These are phyloP conservation scores for Setaria viridis DNA, from an alignment of 202 grass and related monocot genomes.

Conservation along the genomic window DNA sequence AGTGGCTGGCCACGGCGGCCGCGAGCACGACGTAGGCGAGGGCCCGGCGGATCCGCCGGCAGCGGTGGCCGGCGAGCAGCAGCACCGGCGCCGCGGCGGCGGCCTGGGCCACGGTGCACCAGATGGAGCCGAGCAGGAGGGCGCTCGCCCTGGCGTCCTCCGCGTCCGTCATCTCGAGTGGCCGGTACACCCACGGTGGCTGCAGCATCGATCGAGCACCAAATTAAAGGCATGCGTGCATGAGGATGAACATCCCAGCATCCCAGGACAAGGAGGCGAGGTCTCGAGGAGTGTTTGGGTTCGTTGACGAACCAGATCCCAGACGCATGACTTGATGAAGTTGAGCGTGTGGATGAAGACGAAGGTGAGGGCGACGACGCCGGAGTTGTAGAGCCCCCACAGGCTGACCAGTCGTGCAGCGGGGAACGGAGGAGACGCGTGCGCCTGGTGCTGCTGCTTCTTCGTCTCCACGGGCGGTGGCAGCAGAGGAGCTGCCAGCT, in stretches of 20 bases:
- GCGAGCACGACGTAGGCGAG: not conserved
- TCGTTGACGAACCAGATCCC: no score
- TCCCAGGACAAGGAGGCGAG: no score
- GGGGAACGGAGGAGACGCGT: no score
- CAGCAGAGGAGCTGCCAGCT: no score
- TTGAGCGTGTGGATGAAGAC: not conserved
- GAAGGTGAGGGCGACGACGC: not conserved
- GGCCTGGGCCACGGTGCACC: not conserved
- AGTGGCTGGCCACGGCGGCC: not conserved
- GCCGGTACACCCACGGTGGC: not conserved
- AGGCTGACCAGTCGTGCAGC: no score
- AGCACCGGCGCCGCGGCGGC: not conserved
- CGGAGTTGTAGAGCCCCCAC: not conserved
- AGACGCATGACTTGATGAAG: no score
- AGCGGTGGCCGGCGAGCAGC: not conserved
- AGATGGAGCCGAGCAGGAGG: not conserved
- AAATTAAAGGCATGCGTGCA: no score
- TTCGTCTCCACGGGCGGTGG: no score
- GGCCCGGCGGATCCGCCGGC: not conserved
- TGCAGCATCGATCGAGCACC: not conserved
- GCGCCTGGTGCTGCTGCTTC: no score
- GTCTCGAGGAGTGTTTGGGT: no score
- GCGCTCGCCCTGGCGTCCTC: not conserved
- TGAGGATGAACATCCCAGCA: no score
- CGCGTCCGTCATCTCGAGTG: not conserved